These are phyloP conservation scores for Peronospora farinosa DNA, from an alignment of 352 stramenopile species.

Conservation along the genomic window DNA sequence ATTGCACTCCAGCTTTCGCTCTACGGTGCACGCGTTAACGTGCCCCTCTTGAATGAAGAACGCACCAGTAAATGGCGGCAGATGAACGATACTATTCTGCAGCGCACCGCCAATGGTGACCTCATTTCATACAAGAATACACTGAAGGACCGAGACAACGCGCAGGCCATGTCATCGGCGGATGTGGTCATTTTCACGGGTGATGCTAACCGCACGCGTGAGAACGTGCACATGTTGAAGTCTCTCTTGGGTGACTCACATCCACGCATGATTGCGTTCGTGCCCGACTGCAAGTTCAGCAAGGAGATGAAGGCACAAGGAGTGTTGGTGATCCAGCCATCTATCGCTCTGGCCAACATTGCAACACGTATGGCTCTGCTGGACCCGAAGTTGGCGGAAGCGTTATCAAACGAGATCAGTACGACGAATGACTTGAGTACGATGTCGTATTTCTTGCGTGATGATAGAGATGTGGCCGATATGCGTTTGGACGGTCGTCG, in stretches of 20 bases:
- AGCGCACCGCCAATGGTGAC: constrained; percentile 42
- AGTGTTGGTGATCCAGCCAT: constrained; percentile 53
- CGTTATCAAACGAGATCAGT: constrained; percentile 45
- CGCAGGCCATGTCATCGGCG: constrained; percentile 35
- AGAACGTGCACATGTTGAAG: constrained; percentile 48
- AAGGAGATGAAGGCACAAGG: constrained; percentile 36
- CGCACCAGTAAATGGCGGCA: constrained; percentile 50
- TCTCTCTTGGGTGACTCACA: constrained; percentile 33
- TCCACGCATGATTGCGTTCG: constrained; percentile 54
- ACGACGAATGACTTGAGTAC: constrained; percentile 46
- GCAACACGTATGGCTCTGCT: constrained; percentile 60
- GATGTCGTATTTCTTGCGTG: constrained; percentile 53
- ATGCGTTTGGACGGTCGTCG: constrained; percentile 40
- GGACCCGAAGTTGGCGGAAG: constrained; percentile 33
- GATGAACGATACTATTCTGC: constrained; percentile 55
- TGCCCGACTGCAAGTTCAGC: constrained; percentile 41
- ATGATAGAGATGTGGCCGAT: constrained; percentile 31
- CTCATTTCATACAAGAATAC: constrained; percentile 71
- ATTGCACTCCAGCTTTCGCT: constrained; percentile 55
- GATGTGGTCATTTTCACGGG: constrained; percentile 65
- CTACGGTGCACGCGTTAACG: constrained; percentile 55
- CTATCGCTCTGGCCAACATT: constrained; percentile 62
- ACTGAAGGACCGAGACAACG: constrained; percentile 35
- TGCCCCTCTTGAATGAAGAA: constrained; percentile 54
- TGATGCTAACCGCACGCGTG: constrained; percentile 36